Evolutionary conservation across 345 rosid genomes (phyloP).

Genomic region (Isatis tinctoria): DNA sequence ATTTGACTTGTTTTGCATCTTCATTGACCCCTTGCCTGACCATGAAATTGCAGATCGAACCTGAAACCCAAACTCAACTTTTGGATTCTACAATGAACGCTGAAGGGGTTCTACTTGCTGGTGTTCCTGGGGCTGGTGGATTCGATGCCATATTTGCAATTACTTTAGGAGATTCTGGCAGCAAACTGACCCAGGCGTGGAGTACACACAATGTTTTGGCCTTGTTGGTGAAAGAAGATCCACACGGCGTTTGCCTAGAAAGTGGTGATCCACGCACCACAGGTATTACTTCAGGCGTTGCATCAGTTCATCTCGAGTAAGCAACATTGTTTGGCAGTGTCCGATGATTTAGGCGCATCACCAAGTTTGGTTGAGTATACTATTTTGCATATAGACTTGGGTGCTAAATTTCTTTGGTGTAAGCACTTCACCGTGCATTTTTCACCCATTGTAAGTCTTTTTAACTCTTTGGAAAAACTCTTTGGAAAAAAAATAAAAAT

Average conservation of each 20-base stretch:
- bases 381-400: slow-evolving; percentile 34
- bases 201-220: slow-evolving; percentile 68
- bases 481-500: slow-evolving; percentile 14
- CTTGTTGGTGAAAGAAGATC: slow-evolving; percentile 89
- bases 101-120: slow-evolving; percentile 88
- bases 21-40: slow-evolving; percentile 18
- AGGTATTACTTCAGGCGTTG: slow-evolving; percentile 55
- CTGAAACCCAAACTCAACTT: slow-evolving; percentile 72
- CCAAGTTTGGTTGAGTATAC: slow-evolving; percentile 28
- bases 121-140: slow-evolving; percentile 99
- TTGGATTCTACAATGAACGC: slow-evolving; percentile 72
- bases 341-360: slow-evolving; percentile 21
- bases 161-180: slow-evolving; percentile 61
- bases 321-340: slow-evolving; percentile 19
- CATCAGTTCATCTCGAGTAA: slow-evolving; percentile 52
- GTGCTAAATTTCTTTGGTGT: slow-evolving; percentile 31
- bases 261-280: slow-evolving; percentile 66
- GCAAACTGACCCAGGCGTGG: slow-evolving; percentile 59
- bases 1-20: not conserved
- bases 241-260: slow-evolving; percentile 78
- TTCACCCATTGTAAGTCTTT: slow-evolving; percentile 30
- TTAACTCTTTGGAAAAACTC: slow-evolving; percentile 24
- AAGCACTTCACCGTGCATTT: slow-evolving; percentile 16
- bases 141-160: slow-evolving; percentile 88
- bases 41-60: slow-evolving; percentile 73